Conservation (phyloP, 1,284 basidiomycete genomes). For the Leccinum angustisporum region DNA sequence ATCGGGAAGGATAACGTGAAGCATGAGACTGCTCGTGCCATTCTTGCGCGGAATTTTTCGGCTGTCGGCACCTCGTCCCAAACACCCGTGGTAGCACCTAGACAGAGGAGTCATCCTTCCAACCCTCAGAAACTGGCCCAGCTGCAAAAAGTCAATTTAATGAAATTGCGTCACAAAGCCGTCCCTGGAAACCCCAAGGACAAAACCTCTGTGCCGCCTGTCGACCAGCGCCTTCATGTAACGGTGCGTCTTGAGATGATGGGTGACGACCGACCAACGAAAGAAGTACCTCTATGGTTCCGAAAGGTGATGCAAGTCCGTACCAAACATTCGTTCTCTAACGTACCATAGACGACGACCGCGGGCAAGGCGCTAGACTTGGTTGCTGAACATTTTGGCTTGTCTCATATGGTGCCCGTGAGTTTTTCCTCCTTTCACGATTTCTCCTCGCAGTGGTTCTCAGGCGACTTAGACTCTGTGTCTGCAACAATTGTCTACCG, state of each 20-base stretch:
- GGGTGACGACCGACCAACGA: constrained; percentile 22
- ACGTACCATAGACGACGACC: constrained; percentile 37
- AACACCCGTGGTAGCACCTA: constrained; percentile 27
- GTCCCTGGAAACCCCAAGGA: constrained; percentile 60
- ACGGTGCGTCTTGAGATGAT: constrained; percentile 37
- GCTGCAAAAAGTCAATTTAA: constrained; percentile 56
- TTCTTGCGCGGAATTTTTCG: constrained; percentile 58
- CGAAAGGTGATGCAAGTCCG: constrained; percentile 46
- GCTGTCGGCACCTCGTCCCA: constrained; percentile 17
- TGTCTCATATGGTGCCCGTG: too few relatives aligned
- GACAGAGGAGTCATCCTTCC: constrained; percentile 37
- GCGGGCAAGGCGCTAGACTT: constrained; percentile 26
- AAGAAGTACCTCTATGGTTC: constrained; percentile 60
- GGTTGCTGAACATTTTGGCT: too few relatives aligned
- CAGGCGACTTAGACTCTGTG: constrained; percentile 31
- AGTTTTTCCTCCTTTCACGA: too few relatives aligned
- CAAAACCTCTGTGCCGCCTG: constrained; percentile 41
- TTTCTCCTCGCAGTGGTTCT: background rate
- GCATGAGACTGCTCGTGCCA: constrained; percentile 50
- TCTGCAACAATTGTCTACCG: constrained; percentile 28
- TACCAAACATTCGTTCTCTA: constrained; percentile 6
- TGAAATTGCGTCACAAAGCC: constrained; percentile 74
- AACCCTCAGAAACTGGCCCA: constrained; percentile 58
- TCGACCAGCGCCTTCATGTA: constrained; percentile 59
- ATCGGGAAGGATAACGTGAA: constrained; percentile 29